phyloP scores from a whole-genome alignment of 257 asterid genomes.

The Cordia subcordata region DNA sequence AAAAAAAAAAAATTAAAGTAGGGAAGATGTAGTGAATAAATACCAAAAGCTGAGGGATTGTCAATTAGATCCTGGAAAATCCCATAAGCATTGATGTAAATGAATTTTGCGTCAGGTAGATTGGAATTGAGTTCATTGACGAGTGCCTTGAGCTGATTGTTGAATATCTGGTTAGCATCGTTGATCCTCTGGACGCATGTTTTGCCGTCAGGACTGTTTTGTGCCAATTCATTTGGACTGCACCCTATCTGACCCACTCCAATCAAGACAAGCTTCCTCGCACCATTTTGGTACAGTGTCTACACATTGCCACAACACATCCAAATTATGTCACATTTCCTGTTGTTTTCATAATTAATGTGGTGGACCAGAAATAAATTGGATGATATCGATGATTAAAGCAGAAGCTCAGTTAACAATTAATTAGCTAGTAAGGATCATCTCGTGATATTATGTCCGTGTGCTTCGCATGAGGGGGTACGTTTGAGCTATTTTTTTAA shows the following conservation, averaged over 20 bases:
- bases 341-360: not conserved
- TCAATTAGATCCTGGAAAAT: constrained; percentile 75
- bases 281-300: constrained; percentile 65
- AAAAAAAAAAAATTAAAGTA: not conserved
- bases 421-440: too few relatives aligned
- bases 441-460: too few relatives aligned
- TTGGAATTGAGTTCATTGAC: constrained; percentile 68
- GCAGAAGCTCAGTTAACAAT: not conserved
- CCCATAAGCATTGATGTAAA: constrained; percentile 68
- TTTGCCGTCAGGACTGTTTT: constrained; percentile 74
- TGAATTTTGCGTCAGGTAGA: constrained; percentile 54
- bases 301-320: not conserved
- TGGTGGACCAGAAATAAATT: not conserved
- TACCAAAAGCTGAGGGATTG: constrained; percentile 69
- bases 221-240: constrained; percentile 93
- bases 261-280: constrained; percentile 57
- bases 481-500: too few relatives aligned
- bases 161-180: constrained; percentile 63
- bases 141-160: constrained; percentile 43
- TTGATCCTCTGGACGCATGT: constrained; percentile 74
- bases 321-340: not conserved
- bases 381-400: not conserved
- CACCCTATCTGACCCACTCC: constrained; percentile 94
- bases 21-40: not conserved
- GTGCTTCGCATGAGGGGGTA: too few relatives aligned